These are phyloP conservation scores for Naganishia friedmannii DNA, from an alignment of 768 basidiomycete species.

Conservation along the genomic window DNA sequence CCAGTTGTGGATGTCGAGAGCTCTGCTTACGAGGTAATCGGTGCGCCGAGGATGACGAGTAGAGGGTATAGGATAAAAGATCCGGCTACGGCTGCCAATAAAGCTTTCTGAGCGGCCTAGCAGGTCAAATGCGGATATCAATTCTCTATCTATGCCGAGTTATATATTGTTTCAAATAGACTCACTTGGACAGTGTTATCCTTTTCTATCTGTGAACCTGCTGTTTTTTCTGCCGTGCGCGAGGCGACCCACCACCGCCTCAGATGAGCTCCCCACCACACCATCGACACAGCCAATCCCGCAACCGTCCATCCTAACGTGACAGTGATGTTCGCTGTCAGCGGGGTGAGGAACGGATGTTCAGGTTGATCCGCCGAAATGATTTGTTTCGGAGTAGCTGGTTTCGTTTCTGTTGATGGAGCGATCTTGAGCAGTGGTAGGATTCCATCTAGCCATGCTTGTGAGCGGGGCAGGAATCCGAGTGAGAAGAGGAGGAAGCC, in stretches of 20 bases:
- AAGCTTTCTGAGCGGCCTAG: constrained; percentile 39
- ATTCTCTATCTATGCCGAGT: not conserved
- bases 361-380: constrained; percentile 62
- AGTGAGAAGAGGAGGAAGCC: constrained; percentile 38
- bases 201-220: not conserved
- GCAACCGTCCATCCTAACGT: constrained; percentile 62
- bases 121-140: not conserved
- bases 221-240: constrained; percentile 8
- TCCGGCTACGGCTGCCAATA: constrained; percentile 60
- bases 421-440: not conserved
- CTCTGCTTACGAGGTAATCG: constrained; percentile 59
- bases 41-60: constrained; percentile 72
- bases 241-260: constrained; percentile 57
- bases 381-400: not conserved
- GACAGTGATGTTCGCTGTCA: constrained; percentile 62
- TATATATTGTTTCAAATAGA: not conserved
- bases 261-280: constrained; percentile 72
- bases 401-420: not conserved
- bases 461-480: constrained; percentile 40
- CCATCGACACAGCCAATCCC: constrained; percentile 61
- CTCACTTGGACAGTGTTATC: not conserved
- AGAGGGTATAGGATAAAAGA: constrained; percentile 58
- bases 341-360: constrained; percentile 64
- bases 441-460: constrained; percentile 17
- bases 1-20: not conserved